Conservation (phyloP, 75 land plant species). For the Selaginella moellendorffii region DNA sequence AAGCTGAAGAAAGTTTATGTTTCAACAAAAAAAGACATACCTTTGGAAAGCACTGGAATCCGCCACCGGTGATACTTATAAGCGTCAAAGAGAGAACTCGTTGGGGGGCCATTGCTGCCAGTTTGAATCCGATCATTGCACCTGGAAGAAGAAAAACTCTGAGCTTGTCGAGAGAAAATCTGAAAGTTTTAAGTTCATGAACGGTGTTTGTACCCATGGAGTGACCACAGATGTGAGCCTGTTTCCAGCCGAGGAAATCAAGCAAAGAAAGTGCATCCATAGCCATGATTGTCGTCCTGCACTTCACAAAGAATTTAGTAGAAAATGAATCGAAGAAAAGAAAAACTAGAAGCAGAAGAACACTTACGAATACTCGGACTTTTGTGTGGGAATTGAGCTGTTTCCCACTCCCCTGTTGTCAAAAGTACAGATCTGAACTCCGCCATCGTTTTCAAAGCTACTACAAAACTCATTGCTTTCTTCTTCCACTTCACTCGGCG, state of each 20-base stretch:
- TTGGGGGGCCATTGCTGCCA: conserved; percentile 73
- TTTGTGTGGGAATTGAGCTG: conserved; percentile 61
- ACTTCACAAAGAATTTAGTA: too few species aligned
- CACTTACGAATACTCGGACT: conserved; percentile 67
- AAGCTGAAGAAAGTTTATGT: neutral
- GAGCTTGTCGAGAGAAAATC: neutral
- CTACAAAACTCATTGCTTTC: neutral
- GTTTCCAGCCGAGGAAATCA: conserved; percentile 88
- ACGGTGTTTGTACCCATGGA: conserved; percentile 70
- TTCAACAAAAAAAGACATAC: too few species aligned
- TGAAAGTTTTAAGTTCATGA: neutral
- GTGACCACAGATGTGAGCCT: conserved; percentile 85
- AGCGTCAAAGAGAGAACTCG: conserved; percentile 70
- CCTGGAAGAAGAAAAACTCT: conserved; percentile 35
- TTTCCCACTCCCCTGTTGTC: conserved; percentile 90
- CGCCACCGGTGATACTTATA: conserved; percentile 86
- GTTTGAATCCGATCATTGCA: conserved; percentile 81
- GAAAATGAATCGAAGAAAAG: neutral
- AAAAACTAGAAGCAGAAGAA: neutral
- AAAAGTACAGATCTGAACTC: conserved; percentile 70
- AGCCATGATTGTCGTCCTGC: conserved; percentile 87
- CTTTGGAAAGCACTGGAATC: conserved; percentile 91
- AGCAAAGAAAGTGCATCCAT: conserved; percentile 74
- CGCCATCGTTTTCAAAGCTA: neutral
- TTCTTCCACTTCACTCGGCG: too few species aligned